phyloP scores from a whole-genome alignment of 2,329 filamentous ascomycete genomes.

The Exophiala viscosa region DNA sequence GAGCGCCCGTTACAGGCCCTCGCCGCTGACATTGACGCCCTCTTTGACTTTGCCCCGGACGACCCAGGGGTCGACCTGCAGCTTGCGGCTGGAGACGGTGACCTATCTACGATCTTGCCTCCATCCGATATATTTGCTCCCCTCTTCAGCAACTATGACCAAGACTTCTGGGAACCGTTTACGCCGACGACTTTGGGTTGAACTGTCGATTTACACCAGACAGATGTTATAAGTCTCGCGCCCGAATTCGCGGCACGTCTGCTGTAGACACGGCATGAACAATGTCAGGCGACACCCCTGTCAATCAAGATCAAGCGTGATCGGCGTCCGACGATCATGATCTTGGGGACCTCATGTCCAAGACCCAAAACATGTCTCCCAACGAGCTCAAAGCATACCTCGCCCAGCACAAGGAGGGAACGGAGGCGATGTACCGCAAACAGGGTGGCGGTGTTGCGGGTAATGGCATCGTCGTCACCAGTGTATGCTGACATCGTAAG shows the following conservation, averaged over 20 bases:
- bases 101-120: slow-evolving; percentile 3
- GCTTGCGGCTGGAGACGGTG: neutral
- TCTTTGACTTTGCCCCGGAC: slow-evolving; percentile 6
- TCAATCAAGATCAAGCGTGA: neutral
- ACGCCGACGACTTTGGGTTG: slow-evolving; percentile 8
- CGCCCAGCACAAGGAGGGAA: neutral
- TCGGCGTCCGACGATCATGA: neutral
- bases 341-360: neutral
- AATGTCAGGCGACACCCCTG: neutral
- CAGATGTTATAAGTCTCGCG: no score
- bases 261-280: neutral
- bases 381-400: neutral
- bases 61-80: neutral
- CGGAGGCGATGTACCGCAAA: neutral
- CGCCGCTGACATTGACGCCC: slow-evolving; percentile 13
- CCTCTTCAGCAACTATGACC: slow-evolving; percentile 14
- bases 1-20: slow-evolving; percentile 14
- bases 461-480: no score
- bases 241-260: no score
- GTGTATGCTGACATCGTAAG: no score
- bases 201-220: neutral
- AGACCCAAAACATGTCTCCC: neutral
- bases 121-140: slow-evolving; percentile 10
- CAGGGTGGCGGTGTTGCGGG: neutral
- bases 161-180: slow-evolving; percentile 10